Base-by-base conservation (phyloP, 2,329 filamentous ascomycete species). In the Domatiomyces catenatus region DNA sequence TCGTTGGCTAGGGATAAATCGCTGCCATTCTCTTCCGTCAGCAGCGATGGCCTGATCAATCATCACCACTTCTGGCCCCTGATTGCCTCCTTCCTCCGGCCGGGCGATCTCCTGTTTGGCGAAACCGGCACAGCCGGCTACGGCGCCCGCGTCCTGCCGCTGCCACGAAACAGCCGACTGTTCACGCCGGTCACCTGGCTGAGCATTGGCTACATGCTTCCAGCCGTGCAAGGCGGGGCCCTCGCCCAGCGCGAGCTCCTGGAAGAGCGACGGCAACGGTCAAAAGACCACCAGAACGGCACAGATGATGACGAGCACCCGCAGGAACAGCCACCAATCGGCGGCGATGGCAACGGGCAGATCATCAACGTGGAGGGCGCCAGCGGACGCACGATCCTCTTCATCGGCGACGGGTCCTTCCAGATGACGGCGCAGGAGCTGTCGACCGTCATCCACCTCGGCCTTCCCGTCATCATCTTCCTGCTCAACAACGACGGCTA, bases 401-500 rank as follows among this genome's bases (percentile, higher is more conserved):
- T 80, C 50, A 79, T 79, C 39, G 79, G 79, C 3, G 79, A 82
- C 49, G 80, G 79, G 1, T 79, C 77, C 54, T 73, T 83, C 54
- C 75, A 81, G 53, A 74, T 83, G 65, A 83, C 80, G 0, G 77
- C 73, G 0, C 80, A 84, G 59, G 80, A 83, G 56, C 66, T 84
- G 2, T 74, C 75, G 7, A 80, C 77, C 1, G 81, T 83, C 58
- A 75, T 83, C 56, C 67, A 67, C 15, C 66, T 73, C 47, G 66
- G 69, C 1, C 66, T 77, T 22, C 66, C 73, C 42, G 68, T 74
- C 2, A 63, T 70, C 2, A 80, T 94, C 54, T 90, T 93, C 64
- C 74, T 90, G 56, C 83, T 93, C 58, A 86, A 84, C 73, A 93
- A 93, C 64, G 79, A 90, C 45, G 88, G 88, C 12, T 94, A 84